Conservation (phyloP, 257 asterid genomes). For the Plectranthus barbatus region DNA sequence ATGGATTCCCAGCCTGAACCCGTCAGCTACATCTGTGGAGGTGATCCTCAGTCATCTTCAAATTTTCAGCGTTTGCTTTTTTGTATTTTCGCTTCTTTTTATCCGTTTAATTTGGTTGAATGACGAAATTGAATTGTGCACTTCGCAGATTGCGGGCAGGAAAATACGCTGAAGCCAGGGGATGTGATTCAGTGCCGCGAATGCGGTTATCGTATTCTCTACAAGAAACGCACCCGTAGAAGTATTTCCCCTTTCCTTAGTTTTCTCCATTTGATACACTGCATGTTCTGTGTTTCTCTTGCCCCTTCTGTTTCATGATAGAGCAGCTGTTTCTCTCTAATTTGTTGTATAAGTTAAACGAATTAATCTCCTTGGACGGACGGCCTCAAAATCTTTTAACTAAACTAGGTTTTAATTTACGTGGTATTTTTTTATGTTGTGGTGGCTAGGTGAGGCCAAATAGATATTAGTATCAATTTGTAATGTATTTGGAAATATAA, state of each 20-base stretch:
- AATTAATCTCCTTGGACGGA: neutral
- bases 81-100: neutral
- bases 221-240: slow-evolving; percentile 91
- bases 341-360: neutral
- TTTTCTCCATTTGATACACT: neutral
- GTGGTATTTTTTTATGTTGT: neutral
- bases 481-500: neutral
- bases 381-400: neutral
- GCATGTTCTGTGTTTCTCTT: neutral
- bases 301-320: neutral
- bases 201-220: slow-evolving; percentile 82
- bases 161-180: slow-evolving; percentile 68
- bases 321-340: neutral
- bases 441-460: neutral
- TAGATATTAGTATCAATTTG: neutral
- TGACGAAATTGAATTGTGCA: neutral
- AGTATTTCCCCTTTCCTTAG: slow-evolving; percentile 22
- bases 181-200: slow-evolving; percentile 91
- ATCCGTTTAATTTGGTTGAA: neutral
- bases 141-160: slow-evolving; percentile 79
- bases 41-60: slow-evolving; percentile 10
- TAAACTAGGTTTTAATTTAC: neutral
- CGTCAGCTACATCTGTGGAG: slow-evolving; percentile 71
- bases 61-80: neutral
- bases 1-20: slow-evolving; percentile 88